phyloP scores from a whole-genome alignment of 1,284 basidiomycete species.

The Boletus sp. region DNA sequence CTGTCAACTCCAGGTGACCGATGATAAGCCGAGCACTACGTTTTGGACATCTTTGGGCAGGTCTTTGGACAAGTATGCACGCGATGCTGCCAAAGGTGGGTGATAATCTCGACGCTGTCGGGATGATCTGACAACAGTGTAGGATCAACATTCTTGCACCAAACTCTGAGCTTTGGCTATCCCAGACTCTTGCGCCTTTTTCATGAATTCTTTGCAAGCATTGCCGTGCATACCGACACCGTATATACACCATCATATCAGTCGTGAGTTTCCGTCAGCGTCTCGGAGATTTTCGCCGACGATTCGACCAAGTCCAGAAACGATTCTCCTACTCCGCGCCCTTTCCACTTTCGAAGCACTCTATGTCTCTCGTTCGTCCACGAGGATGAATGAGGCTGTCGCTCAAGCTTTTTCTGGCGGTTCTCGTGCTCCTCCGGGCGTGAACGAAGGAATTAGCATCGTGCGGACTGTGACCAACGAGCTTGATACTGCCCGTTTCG shows the following conservation, averaged over 20 bases:
- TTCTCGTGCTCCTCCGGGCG: constrained; percentile 68
- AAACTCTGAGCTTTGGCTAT: constrained; percentile 85
- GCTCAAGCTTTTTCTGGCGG: constrained; percentile 74
- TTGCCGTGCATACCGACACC: constrained; percentile 93
- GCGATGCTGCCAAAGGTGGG: constrained; percentile 75
- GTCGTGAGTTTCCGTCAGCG: constrained; percentile 54
- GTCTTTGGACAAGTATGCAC: constrained; percentile 79
- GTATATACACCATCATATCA: constrained; percentile 83
- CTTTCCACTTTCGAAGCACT: constrained; percentile 81
- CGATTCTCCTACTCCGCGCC: constrained; percentile 83
- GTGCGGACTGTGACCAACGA: constrained; percentile 85
- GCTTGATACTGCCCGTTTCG: constrained; percentile 90
- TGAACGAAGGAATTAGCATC: constrained; percentile 76
- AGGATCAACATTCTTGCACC: constrained; percentile 86
- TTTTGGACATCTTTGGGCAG: constrained; percentile 90
- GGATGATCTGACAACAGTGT: constrained; percentile 5
- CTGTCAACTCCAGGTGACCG: constrained; percentile 59
- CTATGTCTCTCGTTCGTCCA: constrained; percentile 84
- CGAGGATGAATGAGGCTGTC: constrained; percentile 79
- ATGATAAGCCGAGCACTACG: constrained; percentile 86
- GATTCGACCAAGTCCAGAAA: constrained; percentile 90
- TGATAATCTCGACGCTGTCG: background rate
- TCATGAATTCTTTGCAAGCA: constrained; percentile 95
- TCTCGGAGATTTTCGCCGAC: constrained; percentile 34
- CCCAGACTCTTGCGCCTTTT: constrained; percentile 86